phyloP scores from a whole-genome alignment of 1,284 basidiomycete species.

The Irpex sp. region DNA sequence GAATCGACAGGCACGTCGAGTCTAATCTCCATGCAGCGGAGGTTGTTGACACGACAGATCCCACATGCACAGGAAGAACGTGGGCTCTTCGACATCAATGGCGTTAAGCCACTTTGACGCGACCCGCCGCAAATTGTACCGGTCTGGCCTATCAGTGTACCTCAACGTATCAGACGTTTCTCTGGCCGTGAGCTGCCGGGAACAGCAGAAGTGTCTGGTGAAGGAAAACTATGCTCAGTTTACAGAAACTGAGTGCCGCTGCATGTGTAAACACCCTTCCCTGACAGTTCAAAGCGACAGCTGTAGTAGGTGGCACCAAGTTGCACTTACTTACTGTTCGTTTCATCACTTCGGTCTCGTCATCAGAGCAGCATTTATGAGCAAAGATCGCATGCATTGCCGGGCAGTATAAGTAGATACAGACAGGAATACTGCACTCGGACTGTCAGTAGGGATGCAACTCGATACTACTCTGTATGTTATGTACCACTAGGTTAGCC shows the following conservation, averaged over 20 bases:
- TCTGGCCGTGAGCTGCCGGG: background rate
- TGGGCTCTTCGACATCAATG: background rate
- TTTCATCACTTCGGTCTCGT: background rate
- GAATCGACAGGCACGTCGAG: background rate
- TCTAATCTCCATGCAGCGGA: background rate
- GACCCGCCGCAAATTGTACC: background rate
- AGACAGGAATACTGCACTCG: background rate
- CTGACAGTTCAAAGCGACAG: no score
- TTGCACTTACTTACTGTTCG: no score
- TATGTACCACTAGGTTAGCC: background rate
- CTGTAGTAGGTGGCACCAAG: no score
- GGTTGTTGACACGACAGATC: background rate
- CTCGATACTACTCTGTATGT: background rate
- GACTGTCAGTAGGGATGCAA: background rate
- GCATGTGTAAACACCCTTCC: no score
- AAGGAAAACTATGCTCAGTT: no score
- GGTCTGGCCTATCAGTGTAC: background rate
- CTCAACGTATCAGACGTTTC: background rate
- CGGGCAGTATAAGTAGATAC: background rate
- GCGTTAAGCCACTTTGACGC: background rate
- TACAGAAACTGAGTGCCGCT: no score
- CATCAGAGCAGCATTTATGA: background rate
- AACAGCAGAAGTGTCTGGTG: background rate
- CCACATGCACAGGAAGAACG: background rate
- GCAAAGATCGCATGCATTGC: conserved; percentile 2